Evolutionary conservation across 2,329 filamentous ascomycete species (phyloP), one percentile per base, ranked within the genome.

Genomic region (Cercospora sp.): DNA sequence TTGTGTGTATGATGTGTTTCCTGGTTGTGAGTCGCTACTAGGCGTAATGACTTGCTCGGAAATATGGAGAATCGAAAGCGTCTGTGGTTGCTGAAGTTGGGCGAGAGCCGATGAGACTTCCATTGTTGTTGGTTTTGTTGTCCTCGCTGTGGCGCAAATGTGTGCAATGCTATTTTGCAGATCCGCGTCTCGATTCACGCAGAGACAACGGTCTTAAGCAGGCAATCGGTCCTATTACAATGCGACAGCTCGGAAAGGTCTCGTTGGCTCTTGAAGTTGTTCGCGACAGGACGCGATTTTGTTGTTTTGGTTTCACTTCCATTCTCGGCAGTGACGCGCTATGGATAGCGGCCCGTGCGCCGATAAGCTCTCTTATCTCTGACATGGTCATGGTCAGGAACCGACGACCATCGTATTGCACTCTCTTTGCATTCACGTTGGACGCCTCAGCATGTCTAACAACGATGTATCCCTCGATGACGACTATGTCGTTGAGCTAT

Each of bases 401-500:
- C 36, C 36, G 36, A n/a, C 16, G 36, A 39, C 36, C 18, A 60
- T n/a, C 33, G 3, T 60, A 1, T 39, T 33, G 20, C 16, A 20
- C 48, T 28, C 48, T 5, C 5, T 8, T n/a, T 28, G 16, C 7
- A 51, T 3, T 51, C 12, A 8, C 5, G n/a, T 23, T 23, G 42
- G 16, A 31, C 26, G 4, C 2, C n/a, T n/a, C 42, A 48, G 8
- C 60, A 48, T 45, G 42, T 48, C 60, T 42, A 62, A 36, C n/a
- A 36, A 31, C 6, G 7, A 39, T 26, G 30, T 26, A 13, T 13
- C 30, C 4, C 13, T 60, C 58, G 89, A 88, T 20, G 92, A 96
- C 77, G 90, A 92, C 62, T 93, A 93, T 75, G 89, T 97, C 70
- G 92, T 92, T 16, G 86, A 86, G 59, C 82, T 97, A n/a, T 84